Evolutionary conservation across 495 filamentous ascomycete genomes (phyloP).

Genomic region (Aspergillus nidulans): DNA sequence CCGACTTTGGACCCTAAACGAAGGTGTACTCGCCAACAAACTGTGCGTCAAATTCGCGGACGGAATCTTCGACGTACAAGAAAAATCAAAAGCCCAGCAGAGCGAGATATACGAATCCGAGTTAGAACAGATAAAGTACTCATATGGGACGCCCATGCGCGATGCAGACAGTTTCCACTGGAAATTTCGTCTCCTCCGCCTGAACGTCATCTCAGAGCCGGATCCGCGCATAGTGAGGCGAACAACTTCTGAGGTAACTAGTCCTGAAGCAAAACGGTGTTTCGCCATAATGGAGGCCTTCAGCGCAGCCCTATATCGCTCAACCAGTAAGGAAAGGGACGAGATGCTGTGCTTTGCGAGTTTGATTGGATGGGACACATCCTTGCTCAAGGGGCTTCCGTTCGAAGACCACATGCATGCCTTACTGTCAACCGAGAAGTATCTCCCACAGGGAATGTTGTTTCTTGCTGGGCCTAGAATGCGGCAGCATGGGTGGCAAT

Average conservation of each 20-base stretch:
- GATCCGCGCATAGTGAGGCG: neutral
- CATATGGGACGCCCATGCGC: neutral
- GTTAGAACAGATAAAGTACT: neutral
- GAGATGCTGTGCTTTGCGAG: slow-evolving; percentile 8
- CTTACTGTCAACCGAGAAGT: neutral
- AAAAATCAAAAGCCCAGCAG: neutral
- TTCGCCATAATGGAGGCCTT: slow-evolving; percentile 7
- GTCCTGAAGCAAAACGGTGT: neutral
- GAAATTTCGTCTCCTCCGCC: neutral
- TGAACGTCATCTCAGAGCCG: slow-evolving; percentile 2
- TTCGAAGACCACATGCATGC: slow-evolving; percentile 9
- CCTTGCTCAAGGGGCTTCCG: neutral
- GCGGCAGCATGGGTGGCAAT: slow-evolving; percentile 3
- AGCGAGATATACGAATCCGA: neutral
- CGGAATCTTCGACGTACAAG: slow-evolving; percentile 4
- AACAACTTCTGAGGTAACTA: neutral
- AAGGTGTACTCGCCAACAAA: neutral
- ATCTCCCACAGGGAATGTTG: slow-evolving; percentile 4
- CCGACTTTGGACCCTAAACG: slow-evolving; percentile 4
- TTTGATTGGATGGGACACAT: slow-evolving; percentile 5
- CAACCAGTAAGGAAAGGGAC: slow-evolving; percentile 5
- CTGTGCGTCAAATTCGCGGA: slow-evolving; percentile 1
- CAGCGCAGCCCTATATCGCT: slow-evolving; percentile 1
- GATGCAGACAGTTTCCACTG: slow-evolving; percentile 7
- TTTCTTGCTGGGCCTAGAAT: slow-evolving; percentile 3